Evolutionary conservation across 2,329 filamentous ascomycete genomes (phyloP).

Genomic region (Zarea fungicola): DNA sequence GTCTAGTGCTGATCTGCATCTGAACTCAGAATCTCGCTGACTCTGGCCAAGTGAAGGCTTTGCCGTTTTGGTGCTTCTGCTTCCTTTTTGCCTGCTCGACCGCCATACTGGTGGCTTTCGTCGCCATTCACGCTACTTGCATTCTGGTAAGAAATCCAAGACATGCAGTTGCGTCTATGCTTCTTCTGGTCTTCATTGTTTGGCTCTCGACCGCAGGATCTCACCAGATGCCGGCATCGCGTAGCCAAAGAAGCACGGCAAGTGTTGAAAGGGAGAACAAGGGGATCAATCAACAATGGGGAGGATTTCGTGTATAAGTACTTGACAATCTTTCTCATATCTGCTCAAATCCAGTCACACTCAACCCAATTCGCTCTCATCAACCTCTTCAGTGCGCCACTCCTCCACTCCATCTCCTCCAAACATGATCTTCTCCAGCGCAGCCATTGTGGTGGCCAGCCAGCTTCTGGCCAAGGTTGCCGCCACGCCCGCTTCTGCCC

Average conservation of each 20-base stretch:
- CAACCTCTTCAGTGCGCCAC: not conserved
- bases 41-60: too few relatives aligned
- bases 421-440: slow-evolving; percentile 9
- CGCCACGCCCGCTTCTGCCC: not conserved
- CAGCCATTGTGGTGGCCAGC: slow-evolving; percentile 1
- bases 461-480: slow-evolving; percentile 9
- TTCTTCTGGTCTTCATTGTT: not conserved
- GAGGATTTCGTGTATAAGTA: not conserved
- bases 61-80: not conserved
- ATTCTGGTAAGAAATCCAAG: slow-evolving; percentile 1
- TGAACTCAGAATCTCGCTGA: not conserved
- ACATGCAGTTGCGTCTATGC: slow-evolving; percentile 2
- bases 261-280: not conserved
- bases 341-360: not conserved
- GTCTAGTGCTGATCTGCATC: not conserved
- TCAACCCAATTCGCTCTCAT: not conserved
- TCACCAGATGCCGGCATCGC: not conserved
- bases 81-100: not conserved
- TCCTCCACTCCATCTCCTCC: not conserved
- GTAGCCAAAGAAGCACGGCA: not conserved
- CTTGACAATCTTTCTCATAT: slow-evolving; percentile 8
- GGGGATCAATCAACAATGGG: not conserved
- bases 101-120: slow-evolving; percentile 8
- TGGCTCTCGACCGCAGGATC: not conserved
- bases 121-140: slow-evolving; percentile 8